These are phyloP conservation scores for Mycena vulgaris DNA, from an alignment of 768 basidiomycete genomes.

Conservation along the genomic window DNA sequence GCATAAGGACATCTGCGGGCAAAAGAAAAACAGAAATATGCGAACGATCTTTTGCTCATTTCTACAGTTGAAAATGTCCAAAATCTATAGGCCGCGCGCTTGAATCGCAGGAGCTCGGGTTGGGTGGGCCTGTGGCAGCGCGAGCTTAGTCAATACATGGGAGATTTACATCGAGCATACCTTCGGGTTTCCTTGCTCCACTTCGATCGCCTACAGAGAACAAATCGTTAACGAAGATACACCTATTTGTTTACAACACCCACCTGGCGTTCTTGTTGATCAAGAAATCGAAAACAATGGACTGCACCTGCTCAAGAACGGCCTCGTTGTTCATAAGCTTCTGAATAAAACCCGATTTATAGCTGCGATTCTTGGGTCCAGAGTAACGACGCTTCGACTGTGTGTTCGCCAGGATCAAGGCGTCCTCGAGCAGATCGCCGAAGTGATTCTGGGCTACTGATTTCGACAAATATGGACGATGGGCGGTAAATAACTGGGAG, in stretches of 20 bases:
- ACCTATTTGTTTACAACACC: too few species aligned
- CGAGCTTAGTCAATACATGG: background rate
- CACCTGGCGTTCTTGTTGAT: background rate
- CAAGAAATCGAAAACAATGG: background rate
- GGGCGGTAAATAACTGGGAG: slow-evolving; percentile 5
- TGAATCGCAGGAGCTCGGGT: background rate
- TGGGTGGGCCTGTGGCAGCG: background rate
- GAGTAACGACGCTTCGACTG: background rate
- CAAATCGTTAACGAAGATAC: too few species aligned
- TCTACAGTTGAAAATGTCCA: background rate
- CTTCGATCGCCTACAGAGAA: background rate
- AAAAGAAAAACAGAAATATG: background rate
- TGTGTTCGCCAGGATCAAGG: slow-evolving; percentile 4
- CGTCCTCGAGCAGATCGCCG: slow-evolving; percentile 10
- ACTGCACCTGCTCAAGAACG: background rate
- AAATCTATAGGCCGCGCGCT: slow-evolving; percentile 10
- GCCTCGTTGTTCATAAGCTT: slow-evolving; percentile 3
- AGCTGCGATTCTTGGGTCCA: background rate
- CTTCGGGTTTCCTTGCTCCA: background rate
- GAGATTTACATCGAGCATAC: background rate
- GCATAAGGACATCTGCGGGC: background rate
- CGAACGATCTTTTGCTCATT: background rate
- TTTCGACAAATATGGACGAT: background rate
- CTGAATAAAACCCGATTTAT: background rate
- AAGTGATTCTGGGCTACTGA: slow-evolving; percentile 11